Percentiles rank a stretch among this genome's conserved stretches.
Conservation (phyloP, 1,284 basidiomycete species). For the Papiliotrema laurentii region DNA sequence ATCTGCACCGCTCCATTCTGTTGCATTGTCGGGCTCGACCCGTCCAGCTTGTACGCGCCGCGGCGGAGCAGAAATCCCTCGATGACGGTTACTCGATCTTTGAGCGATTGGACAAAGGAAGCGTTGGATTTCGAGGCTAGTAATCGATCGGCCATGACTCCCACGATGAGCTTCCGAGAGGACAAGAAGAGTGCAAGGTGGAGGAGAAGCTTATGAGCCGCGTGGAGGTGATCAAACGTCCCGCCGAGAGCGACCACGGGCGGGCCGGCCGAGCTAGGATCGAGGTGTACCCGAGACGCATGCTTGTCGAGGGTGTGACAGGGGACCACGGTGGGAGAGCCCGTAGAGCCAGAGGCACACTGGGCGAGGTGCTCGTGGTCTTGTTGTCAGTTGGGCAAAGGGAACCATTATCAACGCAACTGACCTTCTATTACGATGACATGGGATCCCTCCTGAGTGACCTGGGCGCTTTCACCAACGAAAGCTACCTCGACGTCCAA, state of each 20-base stretch:
- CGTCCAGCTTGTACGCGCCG: neutral
- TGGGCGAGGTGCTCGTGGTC: no score
- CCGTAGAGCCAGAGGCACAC: no score
- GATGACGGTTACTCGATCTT: slow-evolving; percentile 51
- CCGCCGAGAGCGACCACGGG: slow-evolving; percentile 57
- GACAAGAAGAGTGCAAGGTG: slow-evolving; percentile 85
- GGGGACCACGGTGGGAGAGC: no score
- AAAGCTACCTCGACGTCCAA: slow-evolving; percentile 44
- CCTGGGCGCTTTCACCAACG: slow-evolving; percentile 24
- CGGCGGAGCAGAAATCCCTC: slow-evolving; percentile 11
- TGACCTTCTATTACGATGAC: slow-evolving; percentile 19
- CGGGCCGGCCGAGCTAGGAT: slow-evolving; percentile 10
- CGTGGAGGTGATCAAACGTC: slow-evolving; percentile 96
- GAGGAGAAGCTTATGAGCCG: slow-evolving; percentile 94
- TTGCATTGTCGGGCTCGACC: neutral
- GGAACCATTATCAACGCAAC: no score
- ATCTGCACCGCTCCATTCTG: slow-evolving; percentile 3
- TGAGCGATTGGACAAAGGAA: slow-evolving; percentile 64
- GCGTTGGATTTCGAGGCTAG: slow-evolving; percentile 70
- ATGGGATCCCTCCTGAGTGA: slow-evolving; percentile 4
- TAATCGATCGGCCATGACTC: slow-evolving; percentile 71
- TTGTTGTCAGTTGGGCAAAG: no score
- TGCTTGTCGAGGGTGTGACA: neutral
- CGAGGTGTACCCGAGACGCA: no score
- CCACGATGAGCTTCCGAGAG: slow-evolving; percentile 74